Conservation (phyloP, 345 rosid species). For the Citrus cavaleriei region DNA sequence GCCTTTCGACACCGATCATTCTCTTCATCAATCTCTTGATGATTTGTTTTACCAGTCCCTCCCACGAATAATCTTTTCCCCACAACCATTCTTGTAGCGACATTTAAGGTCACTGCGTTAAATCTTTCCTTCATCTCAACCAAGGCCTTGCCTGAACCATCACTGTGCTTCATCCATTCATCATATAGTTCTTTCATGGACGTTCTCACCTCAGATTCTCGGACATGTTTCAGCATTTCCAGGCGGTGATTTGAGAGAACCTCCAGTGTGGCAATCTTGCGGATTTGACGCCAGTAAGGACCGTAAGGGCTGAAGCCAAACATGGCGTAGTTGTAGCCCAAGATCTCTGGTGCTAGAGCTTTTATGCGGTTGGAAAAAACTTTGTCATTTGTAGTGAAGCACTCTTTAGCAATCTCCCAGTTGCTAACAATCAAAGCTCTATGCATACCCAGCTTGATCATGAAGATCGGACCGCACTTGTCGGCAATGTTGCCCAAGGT, state of each 20-base stretch:
- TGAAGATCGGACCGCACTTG: conserved; percentile 26
- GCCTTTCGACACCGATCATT: conserved; percentile 7
- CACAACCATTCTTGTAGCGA: conserved; percentile 17
- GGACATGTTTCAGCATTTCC: conserved; percentile 23
- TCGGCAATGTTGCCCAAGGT: conserved; percentile 24
- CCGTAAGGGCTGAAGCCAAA: conserved; percentile 30
- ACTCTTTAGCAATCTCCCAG: conserved; percentile 27
- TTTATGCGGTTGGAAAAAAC: conserved; percentile 27
- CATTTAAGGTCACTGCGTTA: conserved; percentile 25
- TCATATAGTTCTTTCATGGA: conserved; percentile 13
- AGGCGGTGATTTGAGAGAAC: conserved; percentile 35
- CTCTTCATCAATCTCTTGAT: neutral
- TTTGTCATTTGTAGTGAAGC: conserved; percentile 32
- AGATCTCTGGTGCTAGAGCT: conserved; percentile 13
- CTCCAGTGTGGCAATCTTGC: conserved; percentile 28
- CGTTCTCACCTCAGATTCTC: conserved; percentile 22
- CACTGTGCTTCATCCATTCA: neutral
- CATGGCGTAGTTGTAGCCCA: conserved; percentile 29
- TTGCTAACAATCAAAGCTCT: conserved; percentile 23
- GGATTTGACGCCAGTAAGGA: conserved; percentile 31
- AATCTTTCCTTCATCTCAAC: conserved; percentile 37
- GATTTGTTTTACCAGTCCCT: neutral
- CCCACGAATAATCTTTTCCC: conserved; percentile 22
- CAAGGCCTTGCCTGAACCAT: neutral
- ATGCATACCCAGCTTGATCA: conserved; percentile 18